Percentiles rank a stretch among this genome's conserved stretches.
These are phyloP conservation scores for Casuarina cunninghamiana DNA, from an alignment of 306 rosid species.

Conservation along the genomic window DNA sequence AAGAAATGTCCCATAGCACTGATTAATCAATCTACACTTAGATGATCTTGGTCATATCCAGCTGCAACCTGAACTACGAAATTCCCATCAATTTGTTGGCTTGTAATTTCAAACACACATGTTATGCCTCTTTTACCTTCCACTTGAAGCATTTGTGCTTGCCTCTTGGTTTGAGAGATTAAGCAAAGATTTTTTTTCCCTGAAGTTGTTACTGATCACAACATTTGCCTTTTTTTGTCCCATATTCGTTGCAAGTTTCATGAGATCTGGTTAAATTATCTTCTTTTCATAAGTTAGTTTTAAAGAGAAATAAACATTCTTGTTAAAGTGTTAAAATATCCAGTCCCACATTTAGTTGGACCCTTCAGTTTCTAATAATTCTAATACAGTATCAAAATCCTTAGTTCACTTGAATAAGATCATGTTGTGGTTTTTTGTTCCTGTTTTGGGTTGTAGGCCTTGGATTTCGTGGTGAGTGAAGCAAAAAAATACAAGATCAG, in stretches of 20 bases:
- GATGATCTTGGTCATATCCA: background rate
- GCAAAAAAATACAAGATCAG: slow-evolving; percentile 84
- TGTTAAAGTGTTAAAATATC: too few species aligned
- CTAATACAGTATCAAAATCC: too few species aligned
- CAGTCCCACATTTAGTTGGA: too few species aligned
- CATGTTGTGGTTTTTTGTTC: background rate
- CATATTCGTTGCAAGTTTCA: too few species aligned
- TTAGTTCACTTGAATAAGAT: too few species aligned
- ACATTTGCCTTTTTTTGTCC: too few species aligned
- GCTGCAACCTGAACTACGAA: background rate
- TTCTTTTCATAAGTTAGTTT: too few species aligned
- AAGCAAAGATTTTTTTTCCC: background rate
- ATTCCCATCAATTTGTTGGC: background rate
- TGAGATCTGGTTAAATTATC: too few species aligned
- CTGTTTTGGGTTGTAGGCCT: slow-evolving; percentile 47
- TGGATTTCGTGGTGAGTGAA: slow-evolving; percentile 90
- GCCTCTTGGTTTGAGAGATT: background rate
- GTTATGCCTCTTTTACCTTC: background rate
- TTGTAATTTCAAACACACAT: background rate
- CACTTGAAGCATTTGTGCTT: background rate
- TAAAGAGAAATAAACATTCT: too few species aligned
- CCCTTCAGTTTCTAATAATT: too few species aligned
- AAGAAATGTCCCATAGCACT: background rate
- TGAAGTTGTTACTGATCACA: background rate
- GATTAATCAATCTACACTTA: background rate